Percentiles rank a stretch among this genome's conserved stretches.
Conservation (phyloP, 1,284 basidiomycete species). For the Irpex sp. region DNA sequence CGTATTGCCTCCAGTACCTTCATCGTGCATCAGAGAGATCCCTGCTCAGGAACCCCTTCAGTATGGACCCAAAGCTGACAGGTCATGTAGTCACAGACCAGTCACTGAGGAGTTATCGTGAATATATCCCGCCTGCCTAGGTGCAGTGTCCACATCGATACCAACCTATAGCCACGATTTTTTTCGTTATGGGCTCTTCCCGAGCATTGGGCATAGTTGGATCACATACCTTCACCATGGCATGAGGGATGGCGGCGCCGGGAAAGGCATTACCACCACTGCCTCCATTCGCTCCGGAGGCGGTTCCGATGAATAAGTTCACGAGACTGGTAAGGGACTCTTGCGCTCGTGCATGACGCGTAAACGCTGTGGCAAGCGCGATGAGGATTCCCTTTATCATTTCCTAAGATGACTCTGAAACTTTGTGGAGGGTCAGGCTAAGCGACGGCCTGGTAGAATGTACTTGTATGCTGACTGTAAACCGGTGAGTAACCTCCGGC, state of each 20-base stretch:
- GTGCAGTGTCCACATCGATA: constrained; percentile 44
- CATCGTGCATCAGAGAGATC: constrained; percentile 50
- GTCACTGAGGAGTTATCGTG: constrained; percentile 40
- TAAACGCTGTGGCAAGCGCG: neutral
- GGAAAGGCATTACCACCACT: constrained; percentile 49
- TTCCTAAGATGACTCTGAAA: neutral
- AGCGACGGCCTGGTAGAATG: no score
- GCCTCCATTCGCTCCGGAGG: constrained; percentile 40
- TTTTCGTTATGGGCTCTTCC: neutral
- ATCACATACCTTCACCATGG: constrained; percentile 42
- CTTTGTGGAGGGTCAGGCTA: no score
- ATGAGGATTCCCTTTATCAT: neutral
- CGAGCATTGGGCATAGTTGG: neutral
- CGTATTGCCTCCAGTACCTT: constrained; percentile 49
- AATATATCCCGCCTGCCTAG: constrained; percentile 44
- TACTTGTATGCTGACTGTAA: no score
- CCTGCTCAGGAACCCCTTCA: constrained; percentile 16
- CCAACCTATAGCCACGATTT: constrained; percentile 34
- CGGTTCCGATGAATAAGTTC: constrained; percentile 48
- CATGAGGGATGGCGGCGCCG: constrained; percentile 49
- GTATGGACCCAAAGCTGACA: neutral
- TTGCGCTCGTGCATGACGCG: neutral
- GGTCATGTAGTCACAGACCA: constrained; percentile 18
- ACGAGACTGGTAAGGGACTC: constrained; percentile 35
- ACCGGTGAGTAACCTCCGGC: no score